These are phyloP conservation scores for Nematocida displodere DNA, from an alignment of 371 early-diverging fungal species.

Conservation along the genomic window DNA sequence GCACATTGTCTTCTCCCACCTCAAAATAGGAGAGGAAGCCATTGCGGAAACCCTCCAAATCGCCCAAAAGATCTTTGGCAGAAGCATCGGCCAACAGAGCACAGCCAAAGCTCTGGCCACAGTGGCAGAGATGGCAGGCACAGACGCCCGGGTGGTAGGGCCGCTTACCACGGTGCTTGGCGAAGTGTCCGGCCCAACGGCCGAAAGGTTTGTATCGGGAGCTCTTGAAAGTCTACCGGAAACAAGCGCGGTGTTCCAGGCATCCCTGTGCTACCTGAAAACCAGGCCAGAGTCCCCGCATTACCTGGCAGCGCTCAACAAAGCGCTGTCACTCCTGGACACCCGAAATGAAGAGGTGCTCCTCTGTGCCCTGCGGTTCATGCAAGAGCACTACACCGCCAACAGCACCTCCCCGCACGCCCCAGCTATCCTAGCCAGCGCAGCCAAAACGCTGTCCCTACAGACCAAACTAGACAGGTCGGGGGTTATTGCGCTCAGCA, in stretches of 20 bases:
- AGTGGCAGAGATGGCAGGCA: neutral
- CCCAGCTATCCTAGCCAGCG: neutral
- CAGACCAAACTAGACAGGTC: constrained; percentile 34
- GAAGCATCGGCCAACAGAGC: neutral
- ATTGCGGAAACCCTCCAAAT: neutral
- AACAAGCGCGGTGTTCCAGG: neutral
- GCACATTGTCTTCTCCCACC: constrained; percentile 5
- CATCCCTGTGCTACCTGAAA: neutral
- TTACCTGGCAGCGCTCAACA: neutral
- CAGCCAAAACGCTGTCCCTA: neutral
- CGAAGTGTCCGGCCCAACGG: neutral
- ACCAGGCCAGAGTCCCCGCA: neutral
- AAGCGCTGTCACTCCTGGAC: neutral
- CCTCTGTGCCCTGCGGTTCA: neutral
- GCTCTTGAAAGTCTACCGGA: neutral
- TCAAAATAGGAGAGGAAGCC: neutral
- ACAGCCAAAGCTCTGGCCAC: neutral
- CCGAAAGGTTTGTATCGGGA: neutral
- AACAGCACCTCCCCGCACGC: neutral
- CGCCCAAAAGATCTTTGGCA: neutral
- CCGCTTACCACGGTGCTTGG: neutral
- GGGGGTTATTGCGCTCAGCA: constrained; percentile 14
- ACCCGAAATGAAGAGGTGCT: constrained; percentile 1
- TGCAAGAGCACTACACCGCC: neutral
- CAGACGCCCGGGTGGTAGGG: neutral